These are phyloP conservation scores for Peltaster fructicola DNA, from an alignment of 2,329 filamentous ascomycete genomes.

Conservation along the genomic window DNA sequence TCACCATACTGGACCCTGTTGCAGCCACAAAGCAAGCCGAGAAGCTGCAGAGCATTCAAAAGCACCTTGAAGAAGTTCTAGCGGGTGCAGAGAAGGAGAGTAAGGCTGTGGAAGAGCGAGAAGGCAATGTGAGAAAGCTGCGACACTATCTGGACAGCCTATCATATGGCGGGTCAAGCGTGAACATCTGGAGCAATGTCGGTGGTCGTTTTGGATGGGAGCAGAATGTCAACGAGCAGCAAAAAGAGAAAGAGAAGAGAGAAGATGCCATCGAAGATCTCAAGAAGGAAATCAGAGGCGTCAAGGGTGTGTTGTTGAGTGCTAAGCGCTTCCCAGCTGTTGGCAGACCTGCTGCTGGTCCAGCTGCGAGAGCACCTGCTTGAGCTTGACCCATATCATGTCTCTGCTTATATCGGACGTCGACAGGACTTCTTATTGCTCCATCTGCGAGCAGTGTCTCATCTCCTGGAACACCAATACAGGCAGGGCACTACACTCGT, in stretches of 20 bases:
- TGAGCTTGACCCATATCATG: background rate
- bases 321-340: conserved; percentile 44
- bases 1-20: conserved; percentile 11
- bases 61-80: conserved; percentile 32
- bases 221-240: conserved; percentile 3
- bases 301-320: conserved; percentile 64
- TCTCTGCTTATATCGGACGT: no score
- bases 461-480: no score
- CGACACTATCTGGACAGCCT: conserved; percentile 48
- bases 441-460: no score
- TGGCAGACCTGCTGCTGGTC: conserved; percentile 3
- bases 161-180: conserved; percentile 25
- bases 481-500: no score
- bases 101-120: conserved; percentile 34
- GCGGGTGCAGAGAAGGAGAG: conserved; percentile 35
- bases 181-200: conserved; percentile 26
- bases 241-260: conserved; percentile 14
- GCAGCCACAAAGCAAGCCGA: conserved; percentile 13
- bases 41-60: conserved; percentile 30
- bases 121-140: conserved; percentile 34
- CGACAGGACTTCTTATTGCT: no score
- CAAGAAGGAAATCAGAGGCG: conserved; percentile 56
- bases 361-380: no score
- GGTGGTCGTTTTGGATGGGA: conserved; percentile 18
- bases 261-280: conserved; percentile 55